Percentiles rank a stretch among this genome's conserved stretches.
phyloP scores from a whole-genome alignment of 352 stramenopile species.

The Phytophthora agathidicida region DNA sequence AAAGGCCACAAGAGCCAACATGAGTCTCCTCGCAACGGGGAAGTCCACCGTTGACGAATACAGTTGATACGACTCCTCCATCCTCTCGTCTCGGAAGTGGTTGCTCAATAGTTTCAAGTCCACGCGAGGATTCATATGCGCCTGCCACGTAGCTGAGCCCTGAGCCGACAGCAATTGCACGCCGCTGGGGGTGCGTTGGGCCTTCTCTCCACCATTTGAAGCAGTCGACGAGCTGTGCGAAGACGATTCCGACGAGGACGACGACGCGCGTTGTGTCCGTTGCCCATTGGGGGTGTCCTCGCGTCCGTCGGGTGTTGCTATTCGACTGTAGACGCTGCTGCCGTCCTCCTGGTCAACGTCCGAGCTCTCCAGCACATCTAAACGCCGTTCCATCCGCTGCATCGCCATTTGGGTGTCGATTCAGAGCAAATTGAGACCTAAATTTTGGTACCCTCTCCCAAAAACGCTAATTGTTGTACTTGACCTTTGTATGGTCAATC shows the following conservation, averaged over 20 bases:
- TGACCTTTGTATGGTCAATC: constrained; percentile 9
- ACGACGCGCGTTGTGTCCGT: background rate
- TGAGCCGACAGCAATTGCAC: constrained; percentile 44
- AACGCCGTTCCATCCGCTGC: constrained; percentile 13
- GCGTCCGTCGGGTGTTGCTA: constrained; percentile 14
- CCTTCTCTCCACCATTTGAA: constrained; percentile 7
- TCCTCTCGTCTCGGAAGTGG: constrained; percentile 67
- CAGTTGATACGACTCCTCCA: constrained; percentile 84
- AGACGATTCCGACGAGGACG: constrained; percentile 28
- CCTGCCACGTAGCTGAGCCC: constrained; percentile 48
- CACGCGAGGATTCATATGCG: constrained; percentile 57
- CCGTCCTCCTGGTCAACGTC: constrained; percentile 18
- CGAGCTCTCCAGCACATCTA: constrained; percentile 26
- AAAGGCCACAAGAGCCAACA: constrained; percentile 64
- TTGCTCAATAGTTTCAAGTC: constrained; percentile 70
- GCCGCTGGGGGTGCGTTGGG: constrained; percentile 14
- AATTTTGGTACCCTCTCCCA: constrained; percentile 8
- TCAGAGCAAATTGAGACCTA: too few species aligned
- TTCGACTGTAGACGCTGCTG: constrained; percentile 12
- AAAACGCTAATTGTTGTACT: background rate
- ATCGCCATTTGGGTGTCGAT: too few species aligned
- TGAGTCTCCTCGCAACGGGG: constrained; percentile 55
- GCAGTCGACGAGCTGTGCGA: constrained; percentile 20
- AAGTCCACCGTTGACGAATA: constrained; percentile 80
- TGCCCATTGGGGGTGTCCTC: background rate